Base-by-base conservation (phyloP, 345 rosid species). In the Erysimum cheiranthoides region DNA sequence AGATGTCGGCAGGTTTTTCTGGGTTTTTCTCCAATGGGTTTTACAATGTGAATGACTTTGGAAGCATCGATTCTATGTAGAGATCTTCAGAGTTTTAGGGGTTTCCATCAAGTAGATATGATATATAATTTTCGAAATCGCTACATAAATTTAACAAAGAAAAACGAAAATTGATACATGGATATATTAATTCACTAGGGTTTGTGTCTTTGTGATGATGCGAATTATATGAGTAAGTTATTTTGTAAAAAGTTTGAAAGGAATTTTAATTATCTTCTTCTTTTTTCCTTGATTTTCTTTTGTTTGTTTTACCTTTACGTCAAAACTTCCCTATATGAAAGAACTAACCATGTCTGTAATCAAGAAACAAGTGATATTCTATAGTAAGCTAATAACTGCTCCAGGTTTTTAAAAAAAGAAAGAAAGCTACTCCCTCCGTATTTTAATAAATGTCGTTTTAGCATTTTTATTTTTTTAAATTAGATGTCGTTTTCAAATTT, bases 1-100 rank as follows among this genome's bases (percentile, higher is more conserved):
- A 74, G 2, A 18, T 74, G 79, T 79, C 79, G 72, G 82, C 78
- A 73, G 73, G 75, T 68, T 79, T 79, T 68, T 61, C 78, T 53
- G 79, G 61, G 2, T 54, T 67, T 79, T 79, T 61, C 16, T 54
- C 79, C 1, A 74, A 68, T 73, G 71, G 42, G 53, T 68, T 79
- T 73, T 73, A 67, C 30, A 73, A 68, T 79, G 79, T 73, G 9
- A 72, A 67, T 43, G 81, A 66, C 28, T 72, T 59, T 27, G 78
- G 70, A 59, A 78, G 68, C 36, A 78, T 78, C 38, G 81, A 78
- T 34, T 78, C 77, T 54, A n/a, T 70, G 35, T 71, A 53, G 70
- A 38, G 25, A 45, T 68, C 56, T 68, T 68, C 45, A 0, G 5
- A 27, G 7, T n/a, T 42, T 40, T 27, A 45, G 21, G 56, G 51